Evolutionary conservation across 805 yeast genomes (phyloP), one percentile per base, ranked within the genome.

Genomic region (Wickerhamiella spandovensis): DNA sequence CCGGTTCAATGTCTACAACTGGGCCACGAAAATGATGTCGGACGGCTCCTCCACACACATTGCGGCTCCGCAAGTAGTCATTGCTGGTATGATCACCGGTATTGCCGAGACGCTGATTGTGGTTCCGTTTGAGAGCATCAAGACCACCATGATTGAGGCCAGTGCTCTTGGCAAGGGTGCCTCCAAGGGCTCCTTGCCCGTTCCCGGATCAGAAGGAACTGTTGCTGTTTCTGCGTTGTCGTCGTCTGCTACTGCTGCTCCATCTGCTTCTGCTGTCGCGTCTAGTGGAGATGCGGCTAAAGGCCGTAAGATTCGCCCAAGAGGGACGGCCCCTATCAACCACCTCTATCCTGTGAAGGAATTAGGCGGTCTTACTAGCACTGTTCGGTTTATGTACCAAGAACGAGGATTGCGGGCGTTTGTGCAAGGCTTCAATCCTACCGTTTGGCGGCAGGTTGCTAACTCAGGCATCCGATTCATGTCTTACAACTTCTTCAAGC

Each of bases 41-140:
- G 76, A 75, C 25, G 67, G 66, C 48, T 74, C 78, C 54, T 73
- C 86, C 2, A 73, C 81, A 7, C 51, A 54, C 5, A 57, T 52
- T 17, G 54, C 66, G 20, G 94, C 94, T 1, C 90, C 94, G 9
- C 73, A 87, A 58, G 74, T 86, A 41, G 84, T 86, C 7, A 79
- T 84, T 52, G 95, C 96, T 3, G 95, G 95, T 9, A 58, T 76
- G 55, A 75, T 86, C 70, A 84, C 95, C 5, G 97, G 95, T 1
- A 72, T 83, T 51, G 68, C 81, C 43, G 97, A 92, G 64, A 80
- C 94, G 2, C 55, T 88, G 32, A 51, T 63, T 25, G 78, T 90
- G 21, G 84, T 92, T 18, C 98, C 97, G 0, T 89, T 90, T 63
- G 98, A 90, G 61, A 84, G 66, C 49, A 53, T 87, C 56, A 87